Conservation (phyloP, 2,329 filamentous ascomycete species). For the Exophiala aquamarina region DNA sequence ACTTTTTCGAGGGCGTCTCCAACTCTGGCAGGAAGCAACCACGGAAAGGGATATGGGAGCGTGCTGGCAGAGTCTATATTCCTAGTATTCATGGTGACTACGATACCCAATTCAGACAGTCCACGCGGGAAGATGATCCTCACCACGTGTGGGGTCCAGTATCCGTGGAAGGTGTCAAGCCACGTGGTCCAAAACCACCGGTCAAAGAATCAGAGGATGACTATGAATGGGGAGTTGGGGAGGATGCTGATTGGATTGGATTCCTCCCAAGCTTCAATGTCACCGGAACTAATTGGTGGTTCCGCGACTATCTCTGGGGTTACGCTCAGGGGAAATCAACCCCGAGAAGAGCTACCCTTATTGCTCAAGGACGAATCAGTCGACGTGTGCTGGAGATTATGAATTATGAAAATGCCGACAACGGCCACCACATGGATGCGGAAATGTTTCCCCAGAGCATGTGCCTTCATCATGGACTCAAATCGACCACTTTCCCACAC, state of each 20-base stretch:
- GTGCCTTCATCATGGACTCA: slow-evolving; percentile 73
- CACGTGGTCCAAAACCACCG: slow-evolving; percentile 65
- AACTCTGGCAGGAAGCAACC: slow-evolving; percentile 56
- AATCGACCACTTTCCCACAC: slow-evolving; percentile 75
- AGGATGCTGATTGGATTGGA: slow-evolving; percentile 72
- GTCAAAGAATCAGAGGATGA: slow-evolving; percentile 59
- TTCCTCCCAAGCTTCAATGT: slow-evolving; percentile 80
- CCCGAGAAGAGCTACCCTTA: slow-evolving; percentile 73
- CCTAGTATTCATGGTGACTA: slow-evolving; percentile 53
- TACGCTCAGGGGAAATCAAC: slow-evolving; percentile 52
- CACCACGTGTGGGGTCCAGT: slow-evolving; percentile 63
- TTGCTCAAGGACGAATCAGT: slow-evolving; percentile 73
- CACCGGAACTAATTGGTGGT: slow-evolving; percentile 67
- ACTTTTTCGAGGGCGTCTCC: slow-evolving; percentile 67
- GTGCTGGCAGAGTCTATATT: slow-evolving; percentile 57
- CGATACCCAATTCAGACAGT: slow-evolving; percentile 30
- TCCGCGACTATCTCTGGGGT: slow-evolving; percentile 37
- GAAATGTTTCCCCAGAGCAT: slow-evolving; percentile 78
- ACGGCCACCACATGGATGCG: slow-evolving; percentile 72
- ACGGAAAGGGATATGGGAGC: slow-evolving; percentile 60
- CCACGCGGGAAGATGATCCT: slow-evolving; percentile 26
- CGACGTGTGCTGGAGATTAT: slow-evolving; percentile 71
- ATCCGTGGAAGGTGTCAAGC: slow-evolving; percentile 58
- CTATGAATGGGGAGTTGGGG: slow-evolving; percentile 73
- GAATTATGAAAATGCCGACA: slow-evolving; percentile 69